These are phyloP conservation scores for Trichoderma asperellum DNA, from an alignment of 2,329 filamentous ascomycete genomes.

Conservation along the genomic window DNA sequence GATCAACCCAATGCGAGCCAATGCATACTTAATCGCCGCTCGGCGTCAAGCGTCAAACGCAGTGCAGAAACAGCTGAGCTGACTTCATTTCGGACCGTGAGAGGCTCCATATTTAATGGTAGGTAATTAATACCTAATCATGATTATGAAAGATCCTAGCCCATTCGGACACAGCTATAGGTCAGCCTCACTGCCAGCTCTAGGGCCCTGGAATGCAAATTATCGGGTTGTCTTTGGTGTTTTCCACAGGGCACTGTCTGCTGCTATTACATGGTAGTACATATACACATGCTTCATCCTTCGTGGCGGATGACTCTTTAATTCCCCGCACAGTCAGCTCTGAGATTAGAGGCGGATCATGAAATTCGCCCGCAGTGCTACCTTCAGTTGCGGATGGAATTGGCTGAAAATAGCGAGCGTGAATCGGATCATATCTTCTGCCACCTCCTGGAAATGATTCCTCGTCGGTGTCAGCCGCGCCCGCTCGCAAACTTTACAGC, in stretches of 20 bases:
- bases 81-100: conserved; percentile 13
- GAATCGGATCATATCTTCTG: neutral
- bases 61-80: neutral
- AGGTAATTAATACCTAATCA: neutral
- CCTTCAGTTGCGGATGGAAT: neutral
- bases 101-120: conserved; percentile 5
- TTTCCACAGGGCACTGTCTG: neutral
- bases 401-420: conserved; percentile 1
- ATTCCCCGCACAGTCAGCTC: neutral
- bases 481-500: conserved; percentile 11
- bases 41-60: neutral
- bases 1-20: neutral
- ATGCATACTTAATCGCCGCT: neutral
- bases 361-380: neutral
- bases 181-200: conserved; percentile 12
- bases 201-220: neutral
- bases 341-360: neutral
- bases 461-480: neutral
- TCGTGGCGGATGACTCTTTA: conserved; percentile 3
- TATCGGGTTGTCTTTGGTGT: neutral
- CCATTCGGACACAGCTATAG: neutral
- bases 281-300: neutral
- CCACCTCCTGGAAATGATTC: neutral
- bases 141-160: conserved; percentile 10
- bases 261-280: neutral